Conservation (phyloP, 768 basidiomycete genomes). For the Phlebiopsis gigantea region DNA sequence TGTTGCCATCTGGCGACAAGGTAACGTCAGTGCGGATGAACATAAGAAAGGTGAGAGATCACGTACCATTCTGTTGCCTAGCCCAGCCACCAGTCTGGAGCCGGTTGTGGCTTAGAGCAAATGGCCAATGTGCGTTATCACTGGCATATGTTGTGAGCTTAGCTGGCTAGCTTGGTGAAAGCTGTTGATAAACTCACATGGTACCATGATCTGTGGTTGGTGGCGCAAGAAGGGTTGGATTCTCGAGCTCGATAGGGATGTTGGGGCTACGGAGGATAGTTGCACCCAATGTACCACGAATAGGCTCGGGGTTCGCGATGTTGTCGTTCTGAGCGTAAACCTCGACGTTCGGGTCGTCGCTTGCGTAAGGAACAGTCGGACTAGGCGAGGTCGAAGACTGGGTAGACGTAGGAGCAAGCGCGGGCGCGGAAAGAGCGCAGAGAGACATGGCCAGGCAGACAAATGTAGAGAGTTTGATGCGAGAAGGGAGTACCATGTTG, state of each 20-base stretch:
- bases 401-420: too few species aligned
- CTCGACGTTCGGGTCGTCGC: constrained; percentile 3
- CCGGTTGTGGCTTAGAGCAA: constrained; percentile 50
- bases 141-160: constrained; percentile 20
- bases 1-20: constrained; percentile 13
- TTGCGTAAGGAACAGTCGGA: constrained; percentile 4
- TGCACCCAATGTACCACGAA: constrained; percentile 37
- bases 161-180: too few species aligned
- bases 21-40: neutral
- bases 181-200: constrained; percentile 9
- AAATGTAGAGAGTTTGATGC: too few species aligned
- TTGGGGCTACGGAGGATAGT: constrained; percentile 34
- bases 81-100: constrained; percentile 57
- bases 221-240: constrained; percentile 21
- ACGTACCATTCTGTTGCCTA: constrained; percentile 46
- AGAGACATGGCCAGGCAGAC: too few species aligned
- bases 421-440: too few species aligned
- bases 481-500: too few species aligned
- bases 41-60: neutral
- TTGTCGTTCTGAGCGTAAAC: neutral
- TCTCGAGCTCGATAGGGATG: constrained; percentile 19
- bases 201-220: constrained; percentile 23
- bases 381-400: neutral
- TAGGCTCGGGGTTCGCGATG: constrained; percentile 23
- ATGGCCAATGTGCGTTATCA: constrained; percentile 52